Conservation (phyloP, 208 protist species). For the Crithidia thermophila region DNA sequence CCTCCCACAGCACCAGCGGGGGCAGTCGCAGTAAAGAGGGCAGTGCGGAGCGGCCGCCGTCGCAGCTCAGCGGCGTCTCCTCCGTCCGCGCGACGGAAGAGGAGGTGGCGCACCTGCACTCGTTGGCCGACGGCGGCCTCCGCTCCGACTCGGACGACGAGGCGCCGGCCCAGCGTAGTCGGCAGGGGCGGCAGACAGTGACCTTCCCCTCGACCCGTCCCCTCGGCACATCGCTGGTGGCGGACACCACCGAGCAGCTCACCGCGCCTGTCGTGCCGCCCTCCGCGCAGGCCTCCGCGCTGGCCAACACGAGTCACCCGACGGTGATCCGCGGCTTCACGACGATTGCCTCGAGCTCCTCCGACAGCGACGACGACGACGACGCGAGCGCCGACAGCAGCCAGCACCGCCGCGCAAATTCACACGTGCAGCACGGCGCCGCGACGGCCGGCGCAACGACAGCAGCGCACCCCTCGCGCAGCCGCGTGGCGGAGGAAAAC, state of each 20-base stretch:
- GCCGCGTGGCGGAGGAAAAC: conserved; percentile 8
- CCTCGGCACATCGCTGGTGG: neutral
- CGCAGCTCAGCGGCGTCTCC: conserved; percentile 40
- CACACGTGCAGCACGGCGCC: too few species aligned
- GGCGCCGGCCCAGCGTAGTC: too few species aligned
- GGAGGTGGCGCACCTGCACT: conserved; percentile 26
- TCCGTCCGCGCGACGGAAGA: conserved; percentile 31
- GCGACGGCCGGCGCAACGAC: too few species aligned
- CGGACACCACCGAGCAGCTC: conserved; percentile 23
- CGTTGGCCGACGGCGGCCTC: conserved; percentile 10
- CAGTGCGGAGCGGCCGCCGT: conserved; percentile 22
- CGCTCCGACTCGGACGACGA: conserved; percentile 36
- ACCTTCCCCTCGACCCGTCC: neutral
- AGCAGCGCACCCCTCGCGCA: neutral
- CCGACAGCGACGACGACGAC: conserved; percentile 14
- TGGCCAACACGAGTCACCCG: conserved; percentile 10
- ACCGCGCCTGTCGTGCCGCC: conserved; percentile 11
- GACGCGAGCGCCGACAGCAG: neutral
- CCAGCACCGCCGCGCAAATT: neutral
- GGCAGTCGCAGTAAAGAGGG: conserved; percentile 11
- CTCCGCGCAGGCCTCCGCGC: conserved; percentile 7
- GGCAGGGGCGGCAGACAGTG: too few species aligned
- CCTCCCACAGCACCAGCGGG: conserved; percentile 13
- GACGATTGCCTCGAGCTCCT: conserved; percentile 16
- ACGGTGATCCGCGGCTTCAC: conserved; percentile 31